Evolutionary conservation across 352 stramenopile species (phyloP), one percentile per base, ranked within the genome.

Genomic region (Pythium chondricola): DNA sequence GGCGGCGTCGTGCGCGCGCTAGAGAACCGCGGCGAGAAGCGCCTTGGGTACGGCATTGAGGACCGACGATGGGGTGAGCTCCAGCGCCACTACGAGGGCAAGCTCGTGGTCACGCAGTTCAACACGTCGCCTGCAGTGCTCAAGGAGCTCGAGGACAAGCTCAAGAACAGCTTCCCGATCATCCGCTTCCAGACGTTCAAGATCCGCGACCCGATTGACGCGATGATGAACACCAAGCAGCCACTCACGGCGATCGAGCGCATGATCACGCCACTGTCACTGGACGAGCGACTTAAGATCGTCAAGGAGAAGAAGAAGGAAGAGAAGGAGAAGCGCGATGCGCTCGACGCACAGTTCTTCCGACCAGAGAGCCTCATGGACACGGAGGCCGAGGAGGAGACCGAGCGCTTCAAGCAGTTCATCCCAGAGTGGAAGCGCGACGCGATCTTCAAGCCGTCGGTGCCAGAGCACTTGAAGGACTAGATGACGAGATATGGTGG

Each of bases 161-260:
- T 93, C 26, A 90, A 90, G 71, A 85, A 90, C 62, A 82, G 65
- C 58, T 90, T 89, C 65, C 73, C 76, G 30, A 75, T 93, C 52
- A 75, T 93, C 46, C 81, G 81, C 65, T 93, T 90, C 68, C 63
- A 85, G 67, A 89, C 81, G 10, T 93, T 93, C 70, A 89, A 93
- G 66, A 60, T 93, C 10, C 74, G 77, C 55, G 77, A 91, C 67
- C 74, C 79, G 35, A 63, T 90, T 47, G 79, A 90, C 64, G 72
- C 77, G 52, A 62, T 90, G 33, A 87, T 90, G 74, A 90, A 90
- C 65, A 90, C 76, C 54, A 79, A 76, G 55, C 41, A 84, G 63
- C 71, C 79, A 56, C 59, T 90, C 2, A 64, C 81, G 38, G 58
- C 78, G 47, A 68, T 84, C 26, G 53, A 85, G 57, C 56, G 68